Conservation (phyloP, 2,329 filamentous ascomycete genomes). For the Aquanectria penicillioides region DNA sequence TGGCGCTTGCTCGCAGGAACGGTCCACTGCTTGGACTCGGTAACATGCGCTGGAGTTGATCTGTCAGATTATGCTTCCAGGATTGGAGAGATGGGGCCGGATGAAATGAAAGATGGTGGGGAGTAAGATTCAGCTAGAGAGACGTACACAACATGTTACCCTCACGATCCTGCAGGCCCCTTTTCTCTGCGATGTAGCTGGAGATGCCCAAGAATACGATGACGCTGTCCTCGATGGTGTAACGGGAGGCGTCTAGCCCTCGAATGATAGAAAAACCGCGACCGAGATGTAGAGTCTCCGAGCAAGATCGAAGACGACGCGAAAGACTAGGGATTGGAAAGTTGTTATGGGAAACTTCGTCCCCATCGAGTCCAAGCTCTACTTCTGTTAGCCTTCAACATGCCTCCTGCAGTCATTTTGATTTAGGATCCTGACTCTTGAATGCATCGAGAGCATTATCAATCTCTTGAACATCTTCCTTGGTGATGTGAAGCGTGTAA, state of each 20-base stretch:
- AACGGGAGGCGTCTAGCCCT: conserved; percentile 59
- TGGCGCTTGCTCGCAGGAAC: conserved; percentile 56
- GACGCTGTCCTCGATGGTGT: conserved; percentile 63
- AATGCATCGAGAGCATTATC: conserved; percentile 41
- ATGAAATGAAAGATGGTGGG: neutral
- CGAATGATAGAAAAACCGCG: conserved; percentile 64
- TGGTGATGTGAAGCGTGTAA: conserved; percentile 31
- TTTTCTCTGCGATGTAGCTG: conserved; percentile 63
- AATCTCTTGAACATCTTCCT: conserved; percentile 31
- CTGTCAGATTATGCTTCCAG: conserved; percentile 23
- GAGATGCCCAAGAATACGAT: conserved; percentile 66
- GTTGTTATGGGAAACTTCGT: conserved; percentile 39
- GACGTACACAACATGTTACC: conserved; percentile 59
- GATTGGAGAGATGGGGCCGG: too few species aligned
- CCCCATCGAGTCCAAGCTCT: conserved; percentile 33
- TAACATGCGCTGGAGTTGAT: conserved; percentile 55
- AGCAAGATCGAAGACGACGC: conserved; percentile 46
- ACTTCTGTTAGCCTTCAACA: conserved; percentile 22
- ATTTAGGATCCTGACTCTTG: conserved; percentile 35
- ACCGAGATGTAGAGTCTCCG: conserved; percentile 51
- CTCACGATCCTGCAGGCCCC: conserved; percentile 60
- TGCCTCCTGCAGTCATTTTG: neutral
- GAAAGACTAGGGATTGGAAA: conserved; percentile 54
- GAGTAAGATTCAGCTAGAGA: neutral
- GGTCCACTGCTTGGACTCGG: conserved; percentile 57